Percentiles rank a stretch among this genome's conserved stretches.
Conservation (phyloP, 805 yeast species). For the Hanseniaspora clermontiae region DNA sequence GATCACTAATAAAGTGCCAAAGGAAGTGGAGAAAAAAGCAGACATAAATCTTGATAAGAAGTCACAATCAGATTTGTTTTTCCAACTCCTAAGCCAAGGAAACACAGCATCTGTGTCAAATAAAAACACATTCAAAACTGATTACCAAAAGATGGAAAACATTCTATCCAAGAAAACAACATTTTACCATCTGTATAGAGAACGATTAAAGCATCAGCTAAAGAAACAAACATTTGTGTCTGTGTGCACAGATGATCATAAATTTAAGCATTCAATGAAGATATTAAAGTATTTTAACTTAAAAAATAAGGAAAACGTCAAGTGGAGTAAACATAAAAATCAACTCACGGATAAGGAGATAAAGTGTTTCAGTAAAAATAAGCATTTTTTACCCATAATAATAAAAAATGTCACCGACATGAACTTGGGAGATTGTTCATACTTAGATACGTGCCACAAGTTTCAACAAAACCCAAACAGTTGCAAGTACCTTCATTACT, state of each 20-base stretch:
- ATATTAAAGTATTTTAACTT: conserved; percentile 20
- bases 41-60: background rate
- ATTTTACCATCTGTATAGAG: conserved; percentile 21
- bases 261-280: conserved; percentile 22
- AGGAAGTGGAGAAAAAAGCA: background rate
- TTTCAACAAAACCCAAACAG: conserved; percentile 34
- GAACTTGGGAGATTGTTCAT: conserved; percentile 78
- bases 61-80: background rate
- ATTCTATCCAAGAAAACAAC: conserved; percentile 19
- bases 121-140: background rate
- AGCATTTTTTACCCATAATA: conserved; percentile 42
- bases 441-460: conserved; percentile 86
- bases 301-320: conserved; percentile 12
- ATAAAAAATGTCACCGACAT: conserved; percentile 53
- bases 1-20: conserved; percentile 16
- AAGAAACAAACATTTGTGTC: conserved; percentile 14
- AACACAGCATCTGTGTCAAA: background rate
- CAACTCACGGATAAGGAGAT: conserved; percentile 23
- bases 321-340: conserved; percentile 2
- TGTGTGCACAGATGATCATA: conserved; percentile 21
- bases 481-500: conserved; percentile 75
- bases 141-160: conserved; percentile 15
- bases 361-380: conserved; percentile 28
- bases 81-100: background rate
- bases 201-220: conserved; percentile 18